Evolutionary conservation across 23 red algal genomes (phyloP).

Genomic region (Gracilariopsis chorda): DNA sequence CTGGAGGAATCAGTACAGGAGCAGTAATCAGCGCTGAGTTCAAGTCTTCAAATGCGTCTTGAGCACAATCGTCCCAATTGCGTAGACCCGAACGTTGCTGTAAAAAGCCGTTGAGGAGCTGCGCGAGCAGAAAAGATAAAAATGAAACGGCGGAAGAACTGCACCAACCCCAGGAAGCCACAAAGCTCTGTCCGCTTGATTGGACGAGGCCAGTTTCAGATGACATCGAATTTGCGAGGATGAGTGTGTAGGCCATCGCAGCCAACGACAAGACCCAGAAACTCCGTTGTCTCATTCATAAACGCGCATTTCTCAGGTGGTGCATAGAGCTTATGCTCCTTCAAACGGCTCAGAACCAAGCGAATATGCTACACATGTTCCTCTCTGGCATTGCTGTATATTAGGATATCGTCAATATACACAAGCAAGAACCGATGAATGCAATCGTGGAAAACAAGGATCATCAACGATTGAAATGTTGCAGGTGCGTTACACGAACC

Average conservation of each 20-base stretch:
- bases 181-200: background rate
- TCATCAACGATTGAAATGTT: background rate
- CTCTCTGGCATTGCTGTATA: conserved; percentile 5
- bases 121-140: background rate
- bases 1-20: background rate
- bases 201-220: background rate
- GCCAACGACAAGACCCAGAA: background rate
- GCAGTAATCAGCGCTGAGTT: background rate
- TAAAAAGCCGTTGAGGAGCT: background rate
- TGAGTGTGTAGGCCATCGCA: background rate
- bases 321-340: conserved; percentile 2
- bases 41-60: background rate
- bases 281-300: background rate
- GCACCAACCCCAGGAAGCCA: conserved; percentile 9
- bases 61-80: background rate
- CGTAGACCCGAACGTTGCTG: background rate
- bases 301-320: background rate
- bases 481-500: conserved; percentile 11
- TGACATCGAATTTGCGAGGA: background rate
- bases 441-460: background rate
- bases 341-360: background rate
- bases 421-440: background rate
- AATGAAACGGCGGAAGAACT: conserved; percentile 10
- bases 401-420: conserved; percentile 28
- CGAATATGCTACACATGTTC: background rate